Base-by-base conservation (phyloP, 208 protist species). In the Trypanosoma mega region DNA sequence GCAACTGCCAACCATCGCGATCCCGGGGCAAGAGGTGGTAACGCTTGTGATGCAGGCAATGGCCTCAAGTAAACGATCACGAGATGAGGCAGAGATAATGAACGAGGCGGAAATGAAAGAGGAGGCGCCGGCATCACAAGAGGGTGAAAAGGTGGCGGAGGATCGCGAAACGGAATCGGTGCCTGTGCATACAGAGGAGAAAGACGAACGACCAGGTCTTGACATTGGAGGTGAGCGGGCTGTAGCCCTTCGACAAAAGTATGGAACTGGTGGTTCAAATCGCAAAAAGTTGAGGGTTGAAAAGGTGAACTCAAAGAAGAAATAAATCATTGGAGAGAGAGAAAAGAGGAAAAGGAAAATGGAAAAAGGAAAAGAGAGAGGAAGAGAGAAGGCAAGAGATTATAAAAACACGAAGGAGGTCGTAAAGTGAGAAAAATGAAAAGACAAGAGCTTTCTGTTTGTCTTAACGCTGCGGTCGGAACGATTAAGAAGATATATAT, bases 21-120 rank as follows among this genome's bases (percentile, higher is more conserved):
- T 93, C 26, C 86, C 82, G 12, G 86, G 86, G 5, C 72, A 64
- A 0, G 80, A 88, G 20, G 20, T 87, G 20, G 31, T 80, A 16
- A 64, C 49, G 2, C 37, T 37, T 0, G 45, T 78, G 4, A 57
- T 61, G 16, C 55, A 55, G 57, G 50, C 49, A 16, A 50, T 34
- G 26, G 57, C 39, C 9, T 29, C 33, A 12, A 30, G 3, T 24
- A 68, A 68, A 20, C 50, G 21, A 7, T 12, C 43, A 31, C 49
- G 52, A 14, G 62, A 60, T 33, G 33, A 24, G 11, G 3, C 6
- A n/a, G 34, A 41, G 6, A 39, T 12, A 21, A 45, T 20, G 49
- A 39, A 58, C n/a, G 36, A 54, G 45, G 54, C 20, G 12, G 20
- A 69, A 14, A 12, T 29, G 18, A 33, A 27, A 27, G 14, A 61